These are phyloP conservation scores for Aristolochia fimbriata DNA, from an alignment of 164 flowering plant genomes.

Conservation along the genomic window DNA sequence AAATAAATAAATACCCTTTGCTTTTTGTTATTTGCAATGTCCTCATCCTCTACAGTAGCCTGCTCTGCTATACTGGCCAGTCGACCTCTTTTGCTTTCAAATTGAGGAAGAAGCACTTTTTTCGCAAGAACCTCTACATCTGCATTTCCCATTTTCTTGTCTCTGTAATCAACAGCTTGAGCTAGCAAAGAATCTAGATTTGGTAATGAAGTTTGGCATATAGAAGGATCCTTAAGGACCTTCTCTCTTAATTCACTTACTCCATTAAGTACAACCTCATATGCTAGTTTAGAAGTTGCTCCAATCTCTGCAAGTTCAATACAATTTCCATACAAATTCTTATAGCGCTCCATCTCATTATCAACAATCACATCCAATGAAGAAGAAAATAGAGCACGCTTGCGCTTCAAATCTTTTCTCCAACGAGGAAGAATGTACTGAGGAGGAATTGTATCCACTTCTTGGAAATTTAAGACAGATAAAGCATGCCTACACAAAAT, in stretches of 20 bases:
- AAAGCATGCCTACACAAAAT: constrained; percentile 76
- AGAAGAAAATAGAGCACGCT: neutral
- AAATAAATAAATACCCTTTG: too few species aligned
- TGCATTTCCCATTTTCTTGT: too few species aligned
- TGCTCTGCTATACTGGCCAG: too few species aligned
- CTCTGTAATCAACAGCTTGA: too few species aligned
- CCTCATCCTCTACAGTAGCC: too few species aligned
- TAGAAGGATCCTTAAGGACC: neutral
- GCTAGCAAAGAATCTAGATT: too few species aligned
- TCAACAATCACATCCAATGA: neutral
- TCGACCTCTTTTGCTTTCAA: too few species aligned
- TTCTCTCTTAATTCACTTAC: neutral
- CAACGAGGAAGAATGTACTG: constrained; percentile 63
- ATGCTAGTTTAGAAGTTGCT: neutral
- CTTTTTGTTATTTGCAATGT: too few species aligned
- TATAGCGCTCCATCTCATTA: neutral
- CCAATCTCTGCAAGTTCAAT: constrained; percentile 1
- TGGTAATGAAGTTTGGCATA: too few species aligned
- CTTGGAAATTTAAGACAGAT: constrained; percentile 66
- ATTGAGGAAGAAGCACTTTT: too few species aligned
- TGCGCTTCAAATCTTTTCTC: constrained; percentile 25
- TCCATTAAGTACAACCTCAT: neutral
- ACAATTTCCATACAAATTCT: neutral
- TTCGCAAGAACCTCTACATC: too few species aligned
- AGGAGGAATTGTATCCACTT: constrained; percentile 49